Evolutionary conservation across 2,329 filamentous ascomycete genomes (phyloP).

Genomic region (Zasmidium angulare): DNA sequence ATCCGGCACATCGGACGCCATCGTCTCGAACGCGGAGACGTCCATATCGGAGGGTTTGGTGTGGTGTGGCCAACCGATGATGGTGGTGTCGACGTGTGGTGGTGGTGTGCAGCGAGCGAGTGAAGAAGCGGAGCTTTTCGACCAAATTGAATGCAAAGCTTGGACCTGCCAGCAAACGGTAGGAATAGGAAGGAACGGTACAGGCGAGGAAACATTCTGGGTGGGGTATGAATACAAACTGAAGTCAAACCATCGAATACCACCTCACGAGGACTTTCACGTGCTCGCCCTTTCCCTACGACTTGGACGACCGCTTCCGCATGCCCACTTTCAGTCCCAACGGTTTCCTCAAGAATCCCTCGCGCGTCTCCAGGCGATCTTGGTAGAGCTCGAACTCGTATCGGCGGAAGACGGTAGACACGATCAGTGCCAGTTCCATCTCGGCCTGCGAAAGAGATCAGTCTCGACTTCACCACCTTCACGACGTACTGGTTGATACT

Average conservation of each 20-base stretch:
- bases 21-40: conserved; percentile 10
- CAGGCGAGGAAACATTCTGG: neutral
- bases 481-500: conserved; percentile 2
- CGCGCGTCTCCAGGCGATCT: conserved; percentile 33
- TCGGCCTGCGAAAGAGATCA: conserved; percentile 30
- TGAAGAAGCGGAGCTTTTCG: neutral
- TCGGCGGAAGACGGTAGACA: conserved; percentile 37
- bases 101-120: neutral
- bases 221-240: neutral
- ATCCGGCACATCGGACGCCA: neutral
- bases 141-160: neutral
- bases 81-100: neutral
- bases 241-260: neutral
- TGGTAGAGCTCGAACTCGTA: conserved; percentile 39
- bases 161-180: neutral
- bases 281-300: neutral
- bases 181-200: neutral
- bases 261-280: too few species aligned
- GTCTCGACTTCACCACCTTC: conserved; percentile 1
- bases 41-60: conserved; percentile 7
- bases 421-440: conserved; percentile 43
- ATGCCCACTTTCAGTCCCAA: conserved; percentile 31
- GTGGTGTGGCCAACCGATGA: neutral
- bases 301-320: conserved; percentile 17
- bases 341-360: conserved; percentile 38